Evolutionary conservation across 495 filamentous ascomycete genomes (phyloP).

Genomic region (Hypoxylon perforatum): DNA sequence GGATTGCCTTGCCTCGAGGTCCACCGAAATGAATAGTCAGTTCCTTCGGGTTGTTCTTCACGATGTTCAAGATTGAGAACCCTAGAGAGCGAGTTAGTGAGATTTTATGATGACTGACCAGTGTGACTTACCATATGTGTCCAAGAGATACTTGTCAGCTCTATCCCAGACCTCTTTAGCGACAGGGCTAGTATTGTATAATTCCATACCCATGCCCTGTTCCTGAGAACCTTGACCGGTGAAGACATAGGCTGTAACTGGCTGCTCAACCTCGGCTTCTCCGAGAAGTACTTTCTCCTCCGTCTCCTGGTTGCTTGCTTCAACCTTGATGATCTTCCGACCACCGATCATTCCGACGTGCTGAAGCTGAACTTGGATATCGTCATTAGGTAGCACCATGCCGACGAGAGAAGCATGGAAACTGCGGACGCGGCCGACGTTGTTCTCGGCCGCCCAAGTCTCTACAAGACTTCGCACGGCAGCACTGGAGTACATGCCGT

Average conservation of each 20-base stretch:
- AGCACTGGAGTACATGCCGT: conserved; percentile 99
- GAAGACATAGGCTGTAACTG: conserved; percentile 97
- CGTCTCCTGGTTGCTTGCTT: conserved; percentile 90
- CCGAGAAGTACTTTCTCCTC: conserved; percentile 95
- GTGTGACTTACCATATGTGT: conserved; percentile 87
- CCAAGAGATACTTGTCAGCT: conserved; percentile 96
- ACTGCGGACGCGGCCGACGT: conserved; percentile 94
- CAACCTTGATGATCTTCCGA: conserved; percentile 98
- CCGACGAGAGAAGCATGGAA: conserved; percentile 95
- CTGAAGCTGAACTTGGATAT: conserved; percentile 91
- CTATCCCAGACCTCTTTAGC: conserved; percentile 98
- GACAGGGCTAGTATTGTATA: conserved; percentile 90
- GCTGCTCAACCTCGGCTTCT: conserved; percentile 98
- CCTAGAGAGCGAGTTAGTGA: conserved; percentile 67
- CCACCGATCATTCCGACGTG: conserved; percentile 98
- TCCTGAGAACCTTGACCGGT: conserved; percentile 98
- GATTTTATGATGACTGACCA: neutral
- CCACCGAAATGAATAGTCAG: conserved; percentile 98
- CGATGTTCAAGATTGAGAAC: conserved; percentile 97
- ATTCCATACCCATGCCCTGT: conserved; percentile 99
- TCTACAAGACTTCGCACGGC: conserved; percentile 98
- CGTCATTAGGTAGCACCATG: conserved; percentile 97
- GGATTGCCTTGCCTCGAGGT: conserved; percentile 94
- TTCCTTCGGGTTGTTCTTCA: conserved; percentile 99
- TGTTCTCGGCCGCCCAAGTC: conserved; percentile 99